Percentiles rank a stretch among this genome's conserved stretches.
These are phyloP conservation scores for Rhodotorula sphaerocarpa DNA, from an alignment of 768 basidiomycete species.

Conservation along the genomic window DNA sequence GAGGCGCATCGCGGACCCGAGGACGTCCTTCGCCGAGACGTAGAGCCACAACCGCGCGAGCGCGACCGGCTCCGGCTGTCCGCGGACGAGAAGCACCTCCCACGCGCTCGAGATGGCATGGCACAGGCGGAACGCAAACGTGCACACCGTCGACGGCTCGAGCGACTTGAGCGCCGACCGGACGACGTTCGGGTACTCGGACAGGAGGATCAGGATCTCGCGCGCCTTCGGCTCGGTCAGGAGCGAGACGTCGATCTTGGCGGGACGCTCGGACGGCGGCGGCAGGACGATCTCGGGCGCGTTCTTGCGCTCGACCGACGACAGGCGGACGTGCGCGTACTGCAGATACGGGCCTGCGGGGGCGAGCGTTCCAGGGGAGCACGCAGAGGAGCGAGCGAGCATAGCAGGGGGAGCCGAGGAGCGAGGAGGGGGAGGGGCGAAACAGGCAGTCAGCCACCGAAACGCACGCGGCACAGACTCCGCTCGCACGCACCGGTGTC, in stretches of 20 bases:
- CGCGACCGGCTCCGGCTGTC: constrained; percentile 67
- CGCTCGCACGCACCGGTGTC: constrained; percentile 58
- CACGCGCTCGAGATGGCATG: constrained; percentile 81
- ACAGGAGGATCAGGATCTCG: constrained; percentile 77
- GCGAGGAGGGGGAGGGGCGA: too few relatives aligned
- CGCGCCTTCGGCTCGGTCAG: constrained; percentile 68
- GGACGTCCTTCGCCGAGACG: constrained; percentile 77
- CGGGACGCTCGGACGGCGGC: constrained; percentile 47
- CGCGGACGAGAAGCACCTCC: constrained; percentile 80
- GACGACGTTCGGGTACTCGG: constrained; percentile 84
- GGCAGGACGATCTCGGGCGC: constrained; percentile 69
- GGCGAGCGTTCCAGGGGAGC: constrained; percentile 5
- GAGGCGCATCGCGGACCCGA: constrained; percentile 74
- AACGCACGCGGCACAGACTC: too few relatives aligned
- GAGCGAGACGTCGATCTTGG: constrained; percentile 59
- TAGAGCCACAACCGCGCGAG: constrained; percentile 81
- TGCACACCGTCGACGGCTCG: constrained; percentile 85
- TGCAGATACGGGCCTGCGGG: constrained; percentile 66
- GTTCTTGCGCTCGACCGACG: constrained; percentile 85
- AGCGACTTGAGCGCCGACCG: constrained; percentile 71
- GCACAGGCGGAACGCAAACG: constrained; percentile 73
- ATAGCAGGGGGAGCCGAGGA: too few relatives aligned
- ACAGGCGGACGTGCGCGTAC: constrained; percentile 87
- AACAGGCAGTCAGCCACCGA: too few relatives aligned
- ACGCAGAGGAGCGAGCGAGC: background rate